Evolutionary conservation across 495 filamentous ascomycete genomes (phyloP).

Genomic region (Hypoxylon fuscum): DNA sequence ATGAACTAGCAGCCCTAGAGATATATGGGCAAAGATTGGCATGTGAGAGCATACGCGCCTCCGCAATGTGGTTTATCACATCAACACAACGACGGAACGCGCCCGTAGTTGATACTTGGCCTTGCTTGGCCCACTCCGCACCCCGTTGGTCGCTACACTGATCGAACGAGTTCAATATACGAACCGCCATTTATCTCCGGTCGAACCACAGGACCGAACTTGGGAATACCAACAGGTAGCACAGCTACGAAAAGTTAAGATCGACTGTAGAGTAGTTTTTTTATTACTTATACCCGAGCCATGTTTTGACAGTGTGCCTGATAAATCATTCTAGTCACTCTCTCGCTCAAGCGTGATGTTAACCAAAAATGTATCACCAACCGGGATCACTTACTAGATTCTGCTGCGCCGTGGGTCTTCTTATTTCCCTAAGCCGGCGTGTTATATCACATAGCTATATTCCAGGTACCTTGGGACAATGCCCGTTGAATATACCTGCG

Average conservation of each 20-base stretch:
- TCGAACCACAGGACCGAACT: constrained; percentile 12
- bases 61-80: neutral
- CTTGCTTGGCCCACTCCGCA: neutral
- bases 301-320: neutral
- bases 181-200: constrained; percentile 9
- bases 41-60: neutral
- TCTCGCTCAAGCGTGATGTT: constrained; percentile 8
- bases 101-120: constrained; percentile 14
- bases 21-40: constrained; percentile 9
- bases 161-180: constrained; percentile 16
- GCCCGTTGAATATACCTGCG: constrained; percentile 13
- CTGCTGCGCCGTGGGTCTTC: constrained; percentile 5
- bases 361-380: constrained; percentile 22
- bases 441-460: constrained; percentile 3
- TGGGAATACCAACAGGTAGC: neutral
- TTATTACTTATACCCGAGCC: constrained; percentile 17
- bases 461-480: constrained; percentile 19
- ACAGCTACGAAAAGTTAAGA: constrained; percentile 17
- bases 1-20: neutral
- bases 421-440: neutral
- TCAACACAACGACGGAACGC: neutral
- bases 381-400: neutral
- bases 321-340: neutral
- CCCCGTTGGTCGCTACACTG: constrained; percentile 1
- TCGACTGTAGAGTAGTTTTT: constrained; percentile 4